Base-by-base conservation (phyloP, 139 green algal species). In the Deuterostichococcus epilithicus region DNA sequence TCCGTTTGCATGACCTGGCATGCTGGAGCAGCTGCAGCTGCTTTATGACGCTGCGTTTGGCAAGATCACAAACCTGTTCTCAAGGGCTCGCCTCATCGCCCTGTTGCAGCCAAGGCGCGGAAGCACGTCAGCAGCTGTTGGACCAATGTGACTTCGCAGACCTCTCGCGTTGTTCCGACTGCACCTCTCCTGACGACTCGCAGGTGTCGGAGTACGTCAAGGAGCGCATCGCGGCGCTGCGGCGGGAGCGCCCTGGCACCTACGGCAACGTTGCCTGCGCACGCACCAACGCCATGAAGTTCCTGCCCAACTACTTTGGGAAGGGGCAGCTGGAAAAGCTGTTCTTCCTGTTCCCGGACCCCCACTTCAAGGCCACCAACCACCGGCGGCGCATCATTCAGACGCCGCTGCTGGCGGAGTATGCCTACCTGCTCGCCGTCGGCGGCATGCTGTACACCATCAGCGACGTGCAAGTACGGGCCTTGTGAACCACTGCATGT, bases 271-370 rank as follows among this genome's bases (percentile, higher is more conserved):
- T 94, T 22, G 86, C 84, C 0, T 86, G 86, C 6, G 59, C 99
- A 34, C 89, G 96, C 70, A 94, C 88, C 59, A 99, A 99, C 81
- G 88, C 94, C 39, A 96, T 97, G 92, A 97, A 97, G 82, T 94
- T 94, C 86, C 84, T 99, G 38, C 88, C 93, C 32, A 91, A 98
- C 88, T 98, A 95, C 84, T 98, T 99, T 76, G 25, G 73, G 0
- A 97, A 98, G 76, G 96, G 92, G 0, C 91, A 97, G 90, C 88
- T 98, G 33, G 87, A 88, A 44, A 98, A 98, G 84, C 86, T 99
- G 42, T 99, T 99, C 88, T 99, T 99, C 87, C 88, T 99, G 0
- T 99, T 99, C 82, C 93, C 96, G 35, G 88, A 92, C 59, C 88
- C 88, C 34, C 88, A 92, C 78, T 92, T 92, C 82, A 92, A 92